Conservation (phyloP, 768 basidiomycete species). For the Astraeus odoratus region DNA sequence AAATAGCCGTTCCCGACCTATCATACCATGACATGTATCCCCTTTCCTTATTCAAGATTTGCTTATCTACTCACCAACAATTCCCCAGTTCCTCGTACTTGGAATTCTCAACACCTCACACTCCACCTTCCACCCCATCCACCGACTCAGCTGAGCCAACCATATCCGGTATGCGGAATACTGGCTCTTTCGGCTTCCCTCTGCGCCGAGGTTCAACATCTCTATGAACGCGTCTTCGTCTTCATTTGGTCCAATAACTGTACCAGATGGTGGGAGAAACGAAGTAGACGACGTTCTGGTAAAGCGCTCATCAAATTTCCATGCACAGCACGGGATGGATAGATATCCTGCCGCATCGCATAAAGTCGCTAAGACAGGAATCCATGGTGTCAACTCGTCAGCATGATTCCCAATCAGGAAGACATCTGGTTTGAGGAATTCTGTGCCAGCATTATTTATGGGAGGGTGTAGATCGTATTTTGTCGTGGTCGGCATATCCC, state of each 20-base stretch:
- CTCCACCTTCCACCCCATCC: constrained; percentile 85
- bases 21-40: background rate
- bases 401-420: constrained; percentile 96
- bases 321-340: constrained; percentile 89
- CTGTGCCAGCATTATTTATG: background rate
- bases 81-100: constrained; percentile 89
- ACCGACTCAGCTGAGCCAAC: constrained; percentile 64
- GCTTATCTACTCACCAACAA: constrained; percentile 76
- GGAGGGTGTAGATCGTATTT: no score
- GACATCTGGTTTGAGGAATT: constrained; percentile 33
- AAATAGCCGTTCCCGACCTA: constrained; percentile 23
- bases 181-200: constrained; percentile 54
- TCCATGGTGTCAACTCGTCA: constrained; percentile 94
- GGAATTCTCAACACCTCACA: constrained; percentile 85
- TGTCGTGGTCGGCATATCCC: no score
- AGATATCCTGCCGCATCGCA: constrained; percentile 59
- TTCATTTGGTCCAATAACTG: background rate
- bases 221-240: constrained; percentile 31
- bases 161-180: constrained; percentile 85
- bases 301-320: constrained; percentile 66
- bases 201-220: constrained; percentile 53
- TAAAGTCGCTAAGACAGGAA: constrained; percentile 72
- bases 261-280: constrained; percentile 3
- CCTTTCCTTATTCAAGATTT: no score
- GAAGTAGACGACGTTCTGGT: constrained; percentile 37